phyloP scores from a whole-genome alignment of 768 basidiomycete genomes.

The Tephrocybe sp. region DNA sequence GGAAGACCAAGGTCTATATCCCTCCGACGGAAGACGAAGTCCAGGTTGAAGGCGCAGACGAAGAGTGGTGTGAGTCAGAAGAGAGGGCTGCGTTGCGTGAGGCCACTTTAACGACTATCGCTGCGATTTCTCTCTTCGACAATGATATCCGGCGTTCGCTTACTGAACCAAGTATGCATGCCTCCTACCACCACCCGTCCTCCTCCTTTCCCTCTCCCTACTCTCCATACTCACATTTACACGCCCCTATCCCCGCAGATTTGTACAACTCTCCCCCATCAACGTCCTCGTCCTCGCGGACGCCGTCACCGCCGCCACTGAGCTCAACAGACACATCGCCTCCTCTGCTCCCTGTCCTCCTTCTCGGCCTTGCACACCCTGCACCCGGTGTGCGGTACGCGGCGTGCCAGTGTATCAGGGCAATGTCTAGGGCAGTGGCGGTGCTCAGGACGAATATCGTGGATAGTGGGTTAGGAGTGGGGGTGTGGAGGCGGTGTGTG shows the following conservation, averaged over 20 bases:
- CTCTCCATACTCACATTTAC: slow-evolving; percentile 27
- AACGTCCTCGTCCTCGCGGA: background rate
- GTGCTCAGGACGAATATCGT: slow-evolving; percentile 84
- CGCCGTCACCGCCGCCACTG: slow-evolving; percentile 36
- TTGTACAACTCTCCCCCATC: background rate
- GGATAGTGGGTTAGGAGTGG: slow-evolving; percentile 76
- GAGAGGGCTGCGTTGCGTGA: slow-evolving; percentile 60
- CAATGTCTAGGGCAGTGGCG: slow-evolving; percentile 75
- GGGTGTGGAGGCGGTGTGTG: slow-evolving; percentile 57
- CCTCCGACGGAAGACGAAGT: slow-evolving; percentile 21
- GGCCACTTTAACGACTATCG: slow-evolving; percentile 73
- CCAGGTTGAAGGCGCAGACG: slow-evolving; percentile 58
- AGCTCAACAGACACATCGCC: background rate
- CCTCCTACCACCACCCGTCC: slow-evolving; percentile 27
- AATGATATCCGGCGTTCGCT: slow-evolving; percentile 72
- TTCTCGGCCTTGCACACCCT: slow-evolving; percentile 54
- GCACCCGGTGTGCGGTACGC: slow-evolving; percentile 81
- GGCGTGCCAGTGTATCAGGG: slow-evolving; percentile 83
- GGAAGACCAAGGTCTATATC: background rate
- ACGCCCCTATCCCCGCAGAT: slow-evolving; percentile 24
- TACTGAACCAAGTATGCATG: slow-evolving; percentile 4
- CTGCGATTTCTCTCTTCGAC: slow-evolving; percentile 69
- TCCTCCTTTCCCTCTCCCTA: slow-evolving; percentile 46
- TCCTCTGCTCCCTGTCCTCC: slow-evolving; percentile 41
- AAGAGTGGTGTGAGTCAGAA: slow-evolving; percentile 50